Base-by-base conservation (phyloP, 2,329 filamentous ascomycete genomes). In the Scedosporium boydii region DNA sequence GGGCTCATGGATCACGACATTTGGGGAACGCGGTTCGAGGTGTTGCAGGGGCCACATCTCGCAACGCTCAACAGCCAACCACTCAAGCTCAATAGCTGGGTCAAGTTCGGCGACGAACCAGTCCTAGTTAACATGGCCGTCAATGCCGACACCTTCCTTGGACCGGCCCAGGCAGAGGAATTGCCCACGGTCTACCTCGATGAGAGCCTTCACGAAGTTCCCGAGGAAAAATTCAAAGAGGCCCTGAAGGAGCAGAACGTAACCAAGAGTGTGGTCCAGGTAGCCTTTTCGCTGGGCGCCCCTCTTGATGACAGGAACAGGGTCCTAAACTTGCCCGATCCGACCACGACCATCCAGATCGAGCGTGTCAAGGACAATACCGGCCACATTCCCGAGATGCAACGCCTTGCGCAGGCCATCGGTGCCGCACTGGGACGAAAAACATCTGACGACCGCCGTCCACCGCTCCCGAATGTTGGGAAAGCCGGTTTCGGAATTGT, bases 1-100 rank as follows among this genome's bases (percentile, higher is more conserved):
- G 59, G 59, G n/a, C 59, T 61, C 48, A 61, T 55, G 59, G 59
- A 61, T 29, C 59, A 61, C 59, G 59, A 56, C 26, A 51, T 61
- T 9, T 56, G 48, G 59, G 59, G 59, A 18, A 61, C 59, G 3
- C 27, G 59, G n/a, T 61, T 61, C 34, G 59, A 61, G 34, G 48
- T 61, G 16, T 18, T 61, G 2, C 59, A 55, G 46, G 27, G 59
- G 14, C 59, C 59, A 3, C 59, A 61, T 41, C 59, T 61, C 21
- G 29, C 46, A 7, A 56, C 27, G 18, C 26, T 61, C 7, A 61
- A 61, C 29, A 56, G 29, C 27, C 59, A 61, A 34, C 59, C 59
- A 3, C 59, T 61, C 1, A 61, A 61, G 12, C 46, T 61, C 7
- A 56, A 61, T 34, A 61, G 46, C n/a, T 61, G 59, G 59, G 46